Conservation (phyloP, 495 filamentous ascomycete genomes). For the Podospora pseudocomata region DNA sequence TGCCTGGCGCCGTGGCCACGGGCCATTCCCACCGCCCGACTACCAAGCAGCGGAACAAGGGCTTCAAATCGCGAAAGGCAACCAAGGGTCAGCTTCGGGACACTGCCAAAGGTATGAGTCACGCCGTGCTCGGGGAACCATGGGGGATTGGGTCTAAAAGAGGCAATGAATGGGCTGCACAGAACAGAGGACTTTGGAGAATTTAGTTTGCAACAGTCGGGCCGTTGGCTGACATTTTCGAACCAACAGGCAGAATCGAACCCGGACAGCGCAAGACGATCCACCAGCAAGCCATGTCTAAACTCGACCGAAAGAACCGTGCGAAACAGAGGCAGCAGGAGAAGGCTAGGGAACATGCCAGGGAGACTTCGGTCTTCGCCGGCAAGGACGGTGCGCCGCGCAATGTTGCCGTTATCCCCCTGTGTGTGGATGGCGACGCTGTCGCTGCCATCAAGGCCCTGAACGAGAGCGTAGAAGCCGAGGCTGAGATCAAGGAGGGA, state of each 20-base stretch:
- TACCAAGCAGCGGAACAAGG: slow-evolving; percentile 78
- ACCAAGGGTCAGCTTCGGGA: slow-evolving; percentile 84
- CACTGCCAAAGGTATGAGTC: slow-evolving; percentile 65
- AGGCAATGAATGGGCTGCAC: neutral
- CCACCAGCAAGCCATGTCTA: slow-evolving; percentile 95
- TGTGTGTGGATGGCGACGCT: slow-evolving; percentile 68
- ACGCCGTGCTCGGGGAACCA: slow-evolving; percentile 7
- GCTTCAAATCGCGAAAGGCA: slow-evolving; percentile 86
- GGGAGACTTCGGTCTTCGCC: slow-evolving; percentile 71
- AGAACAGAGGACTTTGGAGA: neutral
- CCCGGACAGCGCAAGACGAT: slow-evolving; percentile 75
- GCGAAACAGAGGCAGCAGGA: slow-evolving; percentile 76
- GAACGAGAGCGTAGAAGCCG: slow-evolving; percentile 76
- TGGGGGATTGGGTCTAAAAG: neutral
- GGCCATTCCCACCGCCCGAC: slow-evolving; percentile 85
- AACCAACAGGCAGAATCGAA: slow-evolving; percentile 42
- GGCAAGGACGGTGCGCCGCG: slow-evolving; percentile 83
- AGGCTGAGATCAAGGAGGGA: slow-evolving; percentile 57
- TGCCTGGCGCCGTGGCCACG: slow-evolving; percentile 53
- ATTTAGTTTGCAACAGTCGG: no score
- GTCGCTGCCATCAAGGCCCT: slow-evolving; percentile 62
- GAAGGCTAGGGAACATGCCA: slow-evolving; percentile 76
- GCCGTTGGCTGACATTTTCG: slow-evolving; percentile 5
- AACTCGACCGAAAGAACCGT: slow-evolving; percentile 89
- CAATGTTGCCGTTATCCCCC: slow-evolving; percentile 85